phyloP scores from a whole-genome alignment of 2,329 filamentous ascomycete species.

The Alternaria metachromatica region DNA sequence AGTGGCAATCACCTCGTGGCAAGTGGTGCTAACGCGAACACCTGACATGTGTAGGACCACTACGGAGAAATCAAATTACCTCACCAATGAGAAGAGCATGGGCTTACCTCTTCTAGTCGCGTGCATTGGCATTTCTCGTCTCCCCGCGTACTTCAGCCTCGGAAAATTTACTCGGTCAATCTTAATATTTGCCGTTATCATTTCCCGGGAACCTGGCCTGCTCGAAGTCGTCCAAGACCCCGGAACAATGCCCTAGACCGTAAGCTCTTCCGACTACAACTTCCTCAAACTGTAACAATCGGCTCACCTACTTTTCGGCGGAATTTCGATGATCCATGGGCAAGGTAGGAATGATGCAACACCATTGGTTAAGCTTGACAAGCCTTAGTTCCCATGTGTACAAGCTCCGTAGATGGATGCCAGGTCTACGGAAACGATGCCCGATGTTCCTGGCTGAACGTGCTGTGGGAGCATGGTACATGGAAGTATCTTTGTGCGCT shows the following conservation, averaged over 20 bases:
- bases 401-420: background rate
- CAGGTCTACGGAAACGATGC: background rate
- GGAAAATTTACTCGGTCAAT: conserved; percentile 5
- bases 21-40: background rate
- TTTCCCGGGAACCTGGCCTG: background rate
- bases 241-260: background rate
- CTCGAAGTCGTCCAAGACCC: background rate
- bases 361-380: background rate
- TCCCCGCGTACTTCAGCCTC: conserved; percentile 10
- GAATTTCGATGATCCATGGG: background rate
- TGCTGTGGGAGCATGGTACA: background rate
- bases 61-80: conserved; percentile 5
- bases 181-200: conserved; percentile 6
- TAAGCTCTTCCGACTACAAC: background rate
- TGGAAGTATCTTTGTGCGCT: background rate
- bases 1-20: background rate
- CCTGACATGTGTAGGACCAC: conserved; percentile 3
- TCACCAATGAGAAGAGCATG: background rate
- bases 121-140: conserved; percentile 3
- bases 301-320: background rate
- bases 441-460: background rate
- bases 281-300: background rate
- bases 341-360: background rate
- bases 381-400: background rate
- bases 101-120: background rate